phyloP scores from a whole-genome alignment of 495 filamentous ascomycete genomes.

The Lepraria neglecta region DNA sequence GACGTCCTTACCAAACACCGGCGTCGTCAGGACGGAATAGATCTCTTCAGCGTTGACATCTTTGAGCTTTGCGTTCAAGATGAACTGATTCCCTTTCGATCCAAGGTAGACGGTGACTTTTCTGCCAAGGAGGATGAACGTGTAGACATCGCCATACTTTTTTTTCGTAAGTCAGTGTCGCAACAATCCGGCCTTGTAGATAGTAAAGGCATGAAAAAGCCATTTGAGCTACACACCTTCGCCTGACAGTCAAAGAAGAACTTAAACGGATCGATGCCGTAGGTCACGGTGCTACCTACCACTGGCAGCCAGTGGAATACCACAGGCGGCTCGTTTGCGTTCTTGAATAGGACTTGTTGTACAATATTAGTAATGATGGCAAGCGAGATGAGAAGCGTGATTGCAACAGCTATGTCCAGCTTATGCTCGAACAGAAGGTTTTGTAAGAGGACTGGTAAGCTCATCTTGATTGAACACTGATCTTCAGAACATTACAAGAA shows the following conservation, averaged over 20 bases:
- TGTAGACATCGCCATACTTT: conserved; percentile 74
- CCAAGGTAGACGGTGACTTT: conserved; percentile 74
- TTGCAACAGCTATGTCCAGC: not conserved
- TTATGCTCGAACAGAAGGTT: too few species aligned
- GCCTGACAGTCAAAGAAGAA: conserved; percentile 67
- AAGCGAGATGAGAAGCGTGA: conserved; percentile 36
- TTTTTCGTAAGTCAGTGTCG: conserved; percentile 12
- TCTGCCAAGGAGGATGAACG: conserved; percentile 68
- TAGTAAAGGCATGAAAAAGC: not conserved
- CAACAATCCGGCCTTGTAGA: not conserved
- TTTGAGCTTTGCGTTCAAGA: conserved; percentile 75
- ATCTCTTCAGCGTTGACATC: conserved; percentile 79
- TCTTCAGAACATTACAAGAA: too few species aligned
- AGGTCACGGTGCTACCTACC: conserved; percentile 70
- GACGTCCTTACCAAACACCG: conserved; percentile 79
- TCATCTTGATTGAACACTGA: not conserved
- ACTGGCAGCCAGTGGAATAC: conserved; percentile 83
- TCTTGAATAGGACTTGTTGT: conserved; percentile 61
- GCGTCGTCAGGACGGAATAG: conserved; percentile 73
- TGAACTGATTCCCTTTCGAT: conserved; percentile 76
- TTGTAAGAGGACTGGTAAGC: too few species aligned
- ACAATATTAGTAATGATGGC: conserved; percentile 59
- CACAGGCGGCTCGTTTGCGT: conserved; percentile 67
- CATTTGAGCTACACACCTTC: conserved; percentile 48
- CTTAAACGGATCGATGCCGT: conserved; percentile 76